Percentiles rank a stretch among this genome's conserved stretches.
phyloP scores from a whole-genome alignment of 257 asterid genomes.

The Solanum pennellii region DNA sequence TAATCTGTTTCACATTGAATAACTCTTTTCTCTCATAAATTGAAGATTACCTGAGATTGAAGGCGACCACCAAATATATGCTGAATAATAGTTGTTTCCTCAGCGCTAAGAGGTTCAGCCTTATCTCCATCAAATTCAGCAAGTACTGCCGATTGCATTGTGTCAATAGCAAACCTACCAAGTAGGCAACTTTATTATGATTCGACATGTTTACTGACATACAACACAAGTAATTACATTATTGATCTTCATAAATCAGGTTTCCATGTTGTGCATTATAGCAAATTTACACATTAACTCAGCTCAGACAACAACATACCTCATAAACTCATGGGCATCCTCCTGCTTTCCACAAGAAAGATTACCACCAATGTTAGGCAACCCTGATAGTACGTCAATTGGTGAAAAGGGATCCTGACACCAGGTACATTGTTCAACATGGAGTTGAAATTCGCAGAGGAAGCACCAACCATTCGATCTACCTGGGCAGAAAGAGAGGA shows the following conservation, averaged over 20 bases:
- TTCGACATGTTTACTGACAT: not conserved
- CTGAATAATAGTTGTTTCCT: conserved; percentile 89
- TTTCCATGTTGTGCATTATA: not conserved
- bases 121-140: conserved; percentile 93
- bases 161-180: conserved; percentile 89
- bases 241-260: not conserved
- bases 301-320: conserved; percentile 25
- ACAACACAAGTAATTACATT: not conserved
- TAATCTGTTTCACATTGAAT: not conserved
- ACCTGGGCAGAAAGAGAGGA: conserved; percentile 36
- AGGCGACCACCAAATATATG: conserved; percentile 96
- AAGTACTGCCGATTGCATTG: conserved; percentile 88
- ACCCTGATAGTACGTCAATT: conserved; percentile 59
- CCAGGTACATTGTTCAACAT: conserved; percentile 48
- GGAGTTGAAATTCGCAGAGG: conserved; percentile 77
- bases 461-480: conserved; percentile 82
- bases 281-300: not conserved
- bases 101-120: conserved; percentile 55
- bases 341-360: conserved; percentile 91
- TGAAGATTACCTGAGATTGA: conserved; percentile 73
- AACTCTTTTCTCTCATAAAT: not conserved
- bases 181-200: not conserved
- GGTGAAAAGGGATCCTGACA: conserved; percentile 81
- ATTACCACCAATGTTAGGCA: conserved; percentile 86
- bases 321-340: conserved; percentile 99